Conservation (phyloP, 2,329 filamentous ascomycete species). For the Pleurostoma richardsiae region DNA sequence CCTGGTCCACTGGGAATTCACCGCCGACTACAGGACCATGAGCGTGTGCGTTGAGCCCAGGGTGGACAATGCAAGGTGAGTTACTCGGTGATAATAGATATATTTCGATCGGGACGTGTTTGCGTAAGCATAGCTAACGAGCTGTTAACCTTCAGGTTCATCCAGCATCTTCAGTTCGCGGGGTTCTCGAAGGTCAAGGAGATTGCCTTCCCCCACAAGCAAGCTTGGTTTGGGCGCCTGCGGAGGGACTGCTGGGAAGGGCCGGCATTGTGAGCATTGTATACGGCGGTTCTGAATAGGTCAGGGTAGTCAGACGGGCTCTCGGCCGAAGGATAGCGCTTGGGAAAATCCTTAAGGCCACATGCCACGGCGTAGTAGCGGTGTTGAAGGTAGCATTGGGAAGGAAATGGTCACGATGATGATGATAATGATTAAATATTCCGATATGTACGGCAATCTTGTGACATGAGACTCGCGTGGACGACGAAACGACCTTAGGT, state of each 20-base stretch:
- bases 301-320: no score
- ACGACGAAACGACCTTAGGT: no score
- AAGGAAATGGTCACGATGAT: no score
- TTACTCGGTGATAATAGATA: neutral
- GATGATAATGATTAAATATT: no score
- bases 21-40: conserved; percentile 75
- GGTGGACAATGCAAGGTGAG: conserved; percentile 84
- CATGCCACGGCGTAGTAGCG: no score
- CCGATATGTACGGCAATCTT: no score
- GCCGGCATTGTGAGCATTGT: conserved; percentile 46
- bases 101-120: neutral
- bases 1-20: conserved; percentile 80
- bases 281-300: no score
- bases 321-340: no score
- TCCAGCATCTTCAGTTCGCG: conserved; percentile 62
- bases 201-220: conserved; percentile 86
- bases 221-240: conserved; percentile 79
- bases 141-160: conserved; percentile 44
- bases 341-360: no score
- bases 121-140: neutral
- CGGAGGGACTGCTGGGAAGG: conserved; percentile 75
- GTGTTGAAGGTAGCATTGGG: no score
- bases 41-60: conserved; percentile 82
- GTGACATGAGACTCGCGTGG: no score
- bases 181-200: conserved; percentile 88